A percentile compares a stretch with the other conserved stretches of the same genome.
These are phyloP conservation scores for Chlamydomonas incerta DNA, from an alignment of 139 green algal species.

Conservation along the genomic window DNA sequence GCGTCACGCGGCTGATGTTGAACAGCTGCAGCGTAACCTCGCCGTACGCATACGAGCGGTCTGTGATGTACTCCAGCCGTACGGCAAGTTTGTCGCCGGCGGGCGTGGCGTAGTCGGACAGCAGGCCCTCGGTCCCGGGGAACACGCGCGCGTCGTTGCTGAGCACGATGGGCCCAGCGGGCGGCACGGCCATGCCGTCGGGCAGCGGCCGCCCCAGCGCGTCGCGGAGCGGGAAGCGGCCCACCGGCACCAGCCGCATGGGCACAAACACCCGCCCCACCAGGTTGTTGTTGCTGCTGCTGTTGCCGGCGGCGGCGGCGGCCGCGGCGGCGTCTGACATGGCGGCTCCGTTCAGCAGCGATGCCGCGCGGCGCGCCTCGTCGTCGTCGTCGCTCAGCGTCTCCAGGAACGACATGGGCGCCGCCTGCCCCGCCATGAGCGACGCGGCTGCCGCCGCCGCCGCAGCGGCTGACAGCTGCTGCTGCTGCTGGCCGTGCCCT, in stretches of 20 bases:
- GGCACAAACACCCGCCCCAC: background rate
- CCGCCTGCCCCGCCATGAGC: no score
- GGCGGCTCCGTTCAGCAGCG: no score
- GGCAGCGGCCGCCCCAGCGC: background rate
- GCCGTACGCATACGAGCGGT: conserved; percentile 8
- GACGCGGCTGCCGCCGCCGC: background rate
- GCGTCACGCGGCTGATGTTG: conserved; percentile 32
- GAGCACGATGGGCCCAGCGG: conserved; percentile 25
- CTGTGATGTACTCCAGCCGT: conserved; percentile 37
- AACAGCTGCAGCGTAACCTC: conserved; percentile 32
- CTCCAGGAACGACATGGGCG: no score
- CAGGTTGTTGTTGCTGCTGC: no score
- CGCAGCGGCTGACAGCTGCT: background rate
- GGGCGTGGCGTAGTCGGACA: background rate
- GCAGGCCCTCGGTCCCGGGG: conserved; percentile 5
- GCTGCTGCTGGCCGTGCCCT: no score
- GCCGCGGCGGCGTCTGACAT: no score
- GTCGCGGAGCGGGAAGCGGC: background rate
- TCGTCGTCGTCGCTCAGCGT: no score
- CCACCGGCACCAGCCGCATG: conserved; percentile 4
- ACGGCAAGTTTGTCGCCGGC: conserved; percentile 11
- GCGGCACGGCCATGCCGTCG: background rate
- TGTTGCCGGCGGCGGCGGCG: no score
- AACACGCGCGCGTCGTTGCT: conserved; percentile 34
- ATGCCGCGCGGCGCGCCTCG: no score